Evolutionary conservation across 257 asterid genomes (phyloP), one percentile per base, ranked within the genome.

Genomic region (Salvia miltiorrhiza): DNA sequence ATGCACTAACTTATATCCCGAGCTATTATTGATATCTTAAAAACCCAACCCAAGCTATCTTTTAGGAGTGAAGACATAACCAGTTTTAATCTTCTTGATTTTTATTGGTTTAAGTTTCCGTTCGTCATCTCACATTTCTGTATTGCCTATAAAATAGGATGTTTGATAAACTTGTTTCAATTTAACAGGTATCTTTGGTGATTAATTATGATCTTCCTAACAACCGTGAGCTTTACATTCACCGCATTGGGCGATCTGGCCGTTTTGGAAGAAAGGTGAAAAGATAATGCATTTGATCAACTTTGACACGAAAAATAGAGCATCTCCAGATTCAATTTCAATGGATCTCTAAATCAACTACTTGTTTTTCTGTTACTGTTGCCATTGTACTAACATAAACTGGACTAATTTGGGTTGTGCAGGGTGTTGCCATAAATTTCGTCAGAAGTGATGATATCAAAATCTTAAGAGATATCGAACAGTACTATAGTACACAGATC

Each of bases 351-450:
- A 33, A 6, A 8, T 60, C 35, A 37, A 28, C 9, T 20, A 20
- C 19, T 17, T 48, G 17, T 11, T 7, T 49, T 35, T 14, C 54
- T 2, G 9, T 14, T 53, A 41, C 21, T 39, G 55, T 43, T 56
- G 32, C 17, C 12, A 7, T 59, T 12, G 32, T 5, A 23, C 19
- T 39, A 20, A 17, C 41, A 21, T 24, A 64, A 53, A n/a, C 24
- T 41, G 16, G 59, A n/a, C n/a, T n/a, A n/a, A n/a, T n/a, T 52
- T 14, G 9, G 7, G 6, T 11, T 30, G 37, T 85, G 76, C 95
- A 93, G 97, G 98, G 98, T 84, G 97, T 90, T 71, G 97, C 98
- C 12, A 93, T 93, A 75, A 93, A 93, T 73, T 93, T 93, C 60
- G 98, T 90, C 21, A 93, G 90, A 76, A 90, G 87, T 73, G 97